These are phyloP conservation scores for Solanum hybrid DNA, from an alignment of 305 asterid genomes.

Conservation along the genomic window DNA sequence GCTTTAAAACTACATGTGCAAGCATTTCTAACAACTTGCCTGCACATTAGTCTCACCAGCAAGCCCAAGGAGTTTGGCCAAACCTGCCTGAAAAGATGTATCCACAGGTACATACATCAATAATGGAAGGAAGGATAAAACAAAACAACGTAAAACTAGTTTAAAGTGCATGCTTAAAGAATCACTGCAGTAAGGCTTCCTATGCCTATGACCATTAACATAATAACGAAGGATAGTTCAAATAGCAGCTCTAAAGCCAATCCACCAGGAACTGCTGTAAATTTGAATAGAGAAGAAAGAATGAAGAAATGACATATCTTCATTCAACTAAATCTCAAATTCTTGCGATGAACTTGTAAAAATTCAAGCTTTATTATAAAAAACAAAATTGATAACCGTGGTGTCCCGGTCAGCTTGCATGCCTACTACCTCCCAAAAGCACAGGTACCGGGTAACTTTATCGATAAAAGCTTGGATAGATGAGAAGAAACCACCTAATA, in stretches of 20 bases:
- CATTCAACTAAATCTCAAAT: background rate
- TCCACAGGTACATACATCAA: background rate
- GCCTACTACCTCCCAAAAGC: background rate
- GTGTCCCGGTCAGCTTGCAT: background rate
- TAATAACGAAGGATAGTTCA: background rate
- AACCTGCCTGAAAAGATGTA: conserved; percentile 65
- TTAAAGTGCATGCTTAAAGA: background rate
- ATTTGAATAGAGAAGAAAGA: background rate
- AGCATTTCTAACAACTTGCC: conserved; percentile 33
- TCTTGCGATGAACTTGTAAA: background rate
- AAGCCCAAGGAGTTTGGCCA: conserved; percentile 93
- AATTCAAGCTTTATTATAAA: background rate
- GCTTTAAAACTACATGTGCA: background rate
- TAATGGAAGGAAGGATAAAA: background rate
- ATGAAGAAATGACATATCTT: background rate
- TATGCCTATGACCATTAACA: background rate
- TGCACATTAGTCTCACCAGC: conserved; percentile 98
- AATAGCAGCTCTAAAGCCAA: background rate
- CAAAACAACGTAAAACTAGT: background rate
- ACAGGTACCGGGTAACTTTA: background rate
- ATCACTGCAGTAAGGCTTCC: background rate
- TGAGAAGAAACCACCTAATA: background rate
- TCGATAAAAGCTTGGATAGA: background rate
- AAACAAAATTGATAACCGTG: background rate
- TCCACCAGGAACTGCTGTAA: background rate